Conservation (phyloP, 345 rosid genomes). For the Toxicodendron radicans region DNA sequence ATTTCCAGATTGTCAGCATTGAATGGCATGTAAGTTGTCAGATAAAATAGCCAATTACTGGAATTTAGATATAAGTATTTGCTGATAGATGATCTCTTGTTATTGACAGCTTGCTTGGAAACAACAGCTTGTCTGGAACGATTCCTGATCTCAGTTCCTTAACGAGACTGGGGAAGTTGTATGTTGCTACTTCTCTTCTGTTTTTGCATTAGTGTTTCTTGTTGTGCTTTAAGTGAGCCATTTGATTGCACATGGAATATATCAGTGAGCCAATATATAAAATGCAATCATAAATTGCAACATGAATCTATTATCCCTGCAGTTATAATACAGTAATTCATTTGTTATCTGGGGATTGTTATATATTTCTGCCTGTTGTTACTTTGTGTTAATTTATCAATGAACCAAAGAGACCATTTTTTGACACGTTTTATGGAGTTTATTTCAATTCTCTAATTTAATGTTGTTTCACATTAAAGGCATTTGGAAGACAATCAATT, state of each 20-base stretch:
- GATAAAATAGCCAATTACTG: neutral
- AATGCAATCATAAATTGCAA: slow-evolving; percentile 2
- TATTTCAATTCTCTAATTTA: slow-evolving; percentile 19
- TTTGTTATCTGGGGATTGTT: neutral
- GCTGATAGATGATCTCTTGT: slow-evolving; percentile 21
- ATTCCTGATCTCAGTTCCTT: slow-evolving; percentile 72
- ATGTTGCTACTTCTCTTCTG: slow-evolving; percentile 26
- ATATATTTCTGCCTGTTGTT: neutral
- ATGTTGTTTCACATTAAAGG: slow-evolving; percentile 38
- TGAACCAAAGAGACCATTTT: neutral
- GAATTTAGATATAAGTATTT: neutral
- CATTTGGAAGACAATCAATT: slow-evolving; percentile 77
- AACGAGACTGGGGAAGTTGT: slow-evolving; percentile 60
- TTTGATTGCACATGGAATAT: slow-evolving; percentile 6
- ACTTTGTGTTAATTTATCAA: neutral
- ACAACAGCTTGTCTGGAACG: slow-evolving; percentile 63
- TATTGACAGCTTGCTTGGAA: slow-evolving; percentile 68
- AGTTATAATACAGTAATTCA: neutral
- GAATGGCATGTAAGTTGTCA: slow-evolving; percentile 60
- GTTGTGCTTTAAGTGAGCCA: slow-evolving; percentile 5
- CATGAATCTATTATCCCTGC: neutral
- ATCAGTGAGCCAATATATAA: neutral
- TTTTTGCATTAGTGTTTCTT: slow-evolving; percentile 8
- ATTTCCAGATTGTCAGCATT: slow-evolving; percentile 71
- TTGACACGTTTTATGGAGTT: slow-evolving; percentile 7